These are phyloP conservation scores for Ilyonectria mors-panacis DNA, from an alignment of 2,329 filamentous ascomycete species.

Conservation along the genomic window DNA sequence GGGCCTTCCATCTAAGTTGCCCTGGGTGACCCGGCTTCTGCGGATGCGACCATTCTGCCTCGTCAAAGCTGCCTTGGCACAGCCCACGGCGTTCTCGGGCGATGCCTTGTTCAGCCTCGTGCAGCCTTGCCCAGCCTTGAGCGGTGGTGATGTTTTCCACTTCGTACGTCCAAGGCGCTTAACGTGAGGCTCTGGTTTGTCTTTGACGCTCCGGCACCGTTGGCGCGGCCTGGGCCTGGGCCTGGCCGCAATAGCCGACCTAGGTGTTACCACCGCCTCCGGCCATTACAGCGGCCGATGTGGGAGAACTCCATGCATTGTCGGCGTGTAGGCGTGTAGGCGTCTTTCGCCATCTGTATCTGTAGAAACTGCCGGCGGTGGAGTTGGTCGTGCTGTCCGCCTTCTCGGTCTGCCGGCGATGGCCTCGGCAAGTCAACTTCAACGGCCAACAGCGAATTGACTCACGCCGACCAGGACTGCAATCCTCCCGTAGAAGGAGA, in stretches of 20 bases:
- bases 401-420: not conserved
- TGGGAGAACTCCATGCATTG: not conserved
- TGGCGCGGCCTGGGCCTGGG: constrained; percentile 19
- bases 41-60: not conserved
- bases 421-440: constrained; percentile 5
- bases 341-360: not conserved
- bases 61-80: not conserved
- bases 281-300: constrained; percentile 14
- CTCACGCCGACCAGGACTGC: not conserved
- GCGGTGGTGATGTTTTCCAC: not conserved
- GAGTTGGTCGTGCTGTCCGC: constrained; percentile 6
- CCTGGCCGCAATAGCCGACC: constrained; percentile 16
- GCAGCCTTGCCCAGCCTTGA: not conserved
- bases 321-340: not conserved
- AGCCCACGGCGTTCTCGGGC: not conserved
- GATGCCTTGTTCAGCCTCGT: constrained; percentile 32
- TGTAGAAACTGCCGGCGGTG: not conserved
- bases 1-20: not conserved
- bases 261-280: constrained; percentile 17
- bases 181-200: constrained; percentile 43
- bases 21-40: not conserved
- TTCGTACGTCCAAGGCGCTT: constrained; percentile 38
- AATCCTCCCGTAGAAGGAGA: constrained; percentile 9
- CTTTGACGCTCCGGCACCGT: constrained; percentile 34
- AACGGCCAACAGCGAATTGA: not conserved